Evolutionary conservation across 108 stramenopile genomes (phyloP), one percentile per base, ranked within the genome.

Genomic region (Schizochytrium sp.): DNA sequence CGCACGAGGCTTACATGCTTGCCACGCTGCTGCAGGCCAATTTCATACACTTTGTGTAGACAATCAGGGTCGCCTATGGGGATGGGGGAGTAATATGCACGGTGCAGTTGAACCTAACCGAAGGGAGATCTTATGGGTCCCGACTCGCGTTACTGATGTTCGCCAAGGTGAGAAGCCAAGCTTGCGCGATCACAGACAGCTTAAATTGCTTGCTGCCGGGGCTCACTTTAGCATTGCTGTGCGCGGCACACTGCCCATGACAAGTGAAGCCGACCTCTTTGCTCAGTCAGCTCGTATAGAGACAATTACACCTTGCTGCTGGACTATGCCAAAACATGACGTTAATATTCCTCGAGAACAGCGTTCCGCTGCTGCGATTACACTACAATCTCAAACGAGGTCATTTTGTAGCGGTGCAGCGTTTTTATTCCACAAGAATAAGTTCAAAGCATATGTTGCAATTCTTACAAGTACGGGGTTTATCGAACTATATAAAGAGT

Each of bases 1-100:
- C 59, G 59, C 59, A 60, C 19, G 19, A 60, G 59, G 59, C 19
- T 60, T n/a, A 19, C 19, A 19, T 60, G 19, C 59, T n/a, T 60
- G 19, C 59, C 59, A n/a, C 59, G 59, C 59, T 19, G 59, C 19
- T 17, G 59, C 59, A 60, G 59, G 59, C 17, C 59, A 60, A n/a
- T 60, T 60, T 60, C 59, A 60, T 60, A 60, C 59, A 19, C 17
- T 60, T 60, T 60, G 59, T 60, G 59, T n/a, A 60, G 59, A 17
- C 19, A n/a, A 60, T 19, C 19, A n/a, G 19, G 59, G 59, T 17
- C 19, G 59, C 17, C 17, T 60, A n/a, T 60, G 59, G 59, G 59
- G 59, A 19, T 60, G 59, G 59, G 59, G 59, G n/a, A 60, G 59
- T n/a, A 60, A 60, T 60, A 17, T 60, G 17, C 59, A 60, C 59